Percentiles rank a stretch among this genome's conserved stretches.
Evolutionary conservation across 1,284 basidiomycete genomes (phyloP).

Genomic region (Phlebopus sp.): DNA sequence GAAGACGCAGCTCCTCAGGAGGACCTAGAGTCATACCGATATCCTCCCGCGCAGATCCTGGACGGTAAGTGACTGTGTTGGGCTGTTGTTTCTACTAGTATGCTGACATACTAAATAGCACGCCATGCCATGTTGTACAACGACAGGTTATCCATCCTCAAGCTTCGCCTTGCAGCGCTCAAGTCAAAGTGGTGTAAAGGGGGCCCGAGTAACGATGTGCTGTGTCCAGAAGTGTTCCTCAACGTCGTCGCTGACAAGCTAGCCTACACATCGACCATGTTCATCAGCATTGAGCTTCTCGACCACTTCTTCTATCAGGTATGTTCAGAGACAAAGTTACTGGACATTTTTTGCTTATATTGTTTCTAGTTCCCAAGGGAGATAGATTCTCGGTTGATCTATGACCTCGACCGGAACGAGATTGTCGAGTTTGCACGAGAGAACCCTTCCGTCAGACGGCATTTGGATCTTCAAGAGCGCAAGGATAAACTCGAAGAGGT

Average conservation of each 20-base stretch:
- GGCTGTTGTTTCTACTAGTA: background rate
- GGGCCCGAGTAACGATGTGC: slow-evolving; percentile 82
- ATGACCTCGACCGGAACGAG: slow-evolving; percentile 86
- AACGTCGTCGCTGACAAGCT: slow-evolving; percentile 97
- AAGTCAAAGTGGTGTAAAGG: slow-evolving; percentile 85
- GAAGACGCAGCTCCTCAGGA: slow-evolving; percentile 39
- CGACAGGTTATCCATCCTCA: slow-evolving; percentile 81
- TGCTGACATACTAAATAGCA: slow-evolving; percentile 46
- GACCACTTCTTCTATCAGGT: slow-evolving; percentile 99
- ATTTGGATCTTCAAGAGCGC: slow-evolving; percentile 94
- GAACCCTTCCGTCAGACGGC: slow-evolving; percentile 82
- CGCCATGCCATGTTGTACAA: slow-evolving; percentile 88
- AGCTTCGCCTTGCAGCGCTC: slow-evolving; percentile 79
- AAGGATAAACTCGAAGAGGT: slow-evolving; percentile 99
- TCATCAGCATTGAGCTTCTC: slow-evolving; percentile 96
- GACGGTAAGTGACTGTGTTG: slow-evolving; percentile 56
- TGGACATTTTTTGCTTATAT: slow-evolving; percentile 1
- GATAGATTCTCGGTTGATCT: slow-evolving; percentile 92
- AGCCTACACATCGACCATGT: slow-evolving; percentile 95
- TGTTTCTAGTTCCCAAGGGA: slow-evolving; percentile 85
- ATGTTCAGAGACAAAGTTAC: background rate
- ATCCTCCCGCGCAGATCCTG: slow-evolving; percentile 85
- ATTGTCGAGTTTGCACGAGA: slow-evolving; percentile 90
- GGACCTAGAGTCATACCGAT: slow-evolving; percentile 75
- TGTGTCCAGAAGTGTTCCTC: slow-evolving; percentile 97